phyloP scores from a whole-genome alignment of 2,329 filamentous ascomycete species.

The Venturia effusa region DNA sequence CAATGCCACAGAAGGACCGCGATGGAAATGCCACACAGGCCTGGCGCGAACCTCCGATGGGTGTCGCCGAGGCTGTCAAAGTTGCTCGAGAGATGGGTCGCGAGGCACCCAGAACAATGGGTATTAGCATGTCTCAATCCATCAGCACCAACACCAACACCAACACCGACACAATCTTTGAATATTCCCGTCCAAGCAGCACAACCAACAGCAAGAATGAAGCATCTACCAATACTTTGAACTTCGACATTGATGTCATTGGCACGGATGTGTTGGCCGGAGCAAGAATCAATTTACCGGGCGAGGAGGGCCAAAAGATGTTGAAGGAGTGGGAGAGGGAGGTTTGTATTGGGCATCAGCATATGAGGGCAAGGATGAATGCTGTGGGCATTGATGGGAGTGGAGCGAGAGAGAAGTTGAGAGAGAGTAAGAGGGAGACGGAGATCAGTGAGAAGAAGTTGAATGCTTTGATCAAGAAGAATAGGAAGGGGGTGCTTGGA shows the following conservation, averaged over 20 bases:
- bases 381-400: constrained; percentile 52
- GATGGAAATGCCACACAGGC: background rate
- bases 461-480: constrained; percentile 49
- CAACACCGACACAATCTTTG: no score
- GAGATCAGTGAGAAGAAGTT: constrained; percentile 53
- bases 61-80: background rate
- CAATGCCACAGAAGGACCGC: background rate
- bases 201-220: no score
- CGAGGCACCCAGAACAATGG: background rate
- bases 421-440: constrained; percentile 45
- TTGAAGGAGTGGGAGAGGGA: background rate
- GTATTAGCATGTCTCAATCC: background rate
- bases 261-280: background rate
- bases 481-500: constrained; percentile 38
- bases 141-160: background rate
- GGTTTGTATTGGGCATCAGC: constrained; percentile 1
- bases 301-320: background rate
- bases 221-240: background rate
- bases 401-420: constrained; percentile 38
- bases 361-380: constrained; percentile 18
- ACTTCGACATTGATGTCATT: background rate
- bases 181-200: background rate
- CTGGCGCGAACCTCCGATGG: background rate
- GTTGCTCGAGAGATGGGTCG: background rate
- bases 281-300: background rate